Evolutionary conservation across 139 green algal species (phyloP).

Genomic region (Chlorella vulgaris): DNA sequence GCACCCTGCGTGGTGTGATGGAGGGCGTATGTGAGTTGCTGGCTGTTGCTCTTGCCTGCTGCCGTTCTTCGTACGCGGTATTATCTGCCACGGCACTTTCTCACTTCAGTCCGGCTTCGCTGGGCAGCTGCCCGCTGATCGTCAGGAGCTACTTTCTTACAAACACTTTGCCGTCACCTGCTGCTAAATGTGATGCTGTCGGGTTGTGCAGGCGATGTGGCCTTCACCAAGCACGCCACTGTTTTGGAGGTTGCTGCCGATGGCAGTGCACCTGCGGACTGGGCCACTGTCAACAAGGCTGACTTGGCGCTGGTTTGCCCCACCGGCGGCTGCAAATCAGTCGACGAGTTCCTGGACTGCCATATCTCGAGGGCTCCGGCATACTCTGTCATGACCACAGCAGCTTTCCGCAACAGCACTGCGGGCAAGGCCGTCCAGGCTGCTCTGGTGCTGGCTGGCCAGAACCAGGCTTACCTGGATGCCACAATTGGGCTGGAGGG

Average conservation of each 20-base stretch:
- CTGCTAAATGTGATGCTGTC: neutral
- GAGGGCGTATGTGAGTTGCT: conserved; percentile 43
- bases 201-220: conserved; percentile 43
- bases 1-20: conserved; percentile 55
- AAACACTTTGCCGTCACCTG: neutral
- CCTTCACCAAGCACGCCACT: conserved; percentile 56
- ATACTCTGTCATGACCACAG: neutral
- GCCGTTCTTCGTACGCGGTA: neutral
- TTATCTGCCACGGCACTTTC: no score
- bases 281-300: conserved; percentile 32
- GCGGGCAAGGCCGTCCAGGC: neutral
- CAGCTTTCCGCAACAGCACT: neutral
- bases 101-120: no score
- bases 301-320: conserved; percentile 42
- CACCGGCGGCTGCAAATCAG: conserved; percentile 26
- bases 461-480: neutral
- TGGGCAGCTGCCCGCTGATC: no score
- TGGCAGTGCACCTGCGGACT: conserved; percentile 11
- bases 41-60: neutral
- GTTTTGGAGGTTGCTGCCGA: conserved; percentile 25
- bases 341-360: conserved; percentile 31
- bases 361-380: conserved; percentile 30
- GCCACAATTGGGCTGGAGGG: neutral
- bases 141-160: neutral
- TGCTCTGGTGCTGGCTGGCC: neutral